Evolutionary conservation across 495 filamentous ascomycete species (phyloP), one percentile per base, ranked within the genome.

Genomic region (Amniculicola lignicola): DNA sequence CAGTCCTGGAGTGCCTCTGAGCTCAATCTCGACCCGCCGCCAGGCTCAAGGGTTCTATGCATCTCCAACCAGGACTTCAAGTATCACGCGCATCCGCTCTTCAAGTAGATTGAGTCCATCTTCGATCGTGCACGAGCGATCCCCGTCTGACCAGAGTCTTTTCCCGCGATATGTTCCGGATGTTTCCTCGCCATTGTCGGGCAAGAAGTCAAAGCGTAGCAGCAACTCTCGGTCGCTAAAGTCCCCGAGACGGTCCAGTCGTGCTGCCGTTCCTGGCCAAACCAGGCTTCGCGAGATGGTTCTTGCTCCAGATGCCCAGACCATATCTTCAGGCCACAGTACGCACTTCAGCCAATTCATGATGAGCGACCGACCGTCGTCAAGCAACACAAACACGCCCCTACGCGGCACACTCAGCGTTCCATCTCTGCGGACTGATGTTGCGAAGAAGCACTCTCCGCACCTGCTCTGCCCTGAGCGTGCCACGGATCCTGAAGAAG

Each of bases 1-100:
- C 54, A 71, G 67, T 35, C 70, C 63, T 14, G 63, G 63, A 23
- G 60, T 43, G n/a, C 19, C 16, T 4, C 51, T 37, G 12, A 49
- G 38, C 21, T 64, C 61, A 12, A 49, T n/a, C n/a, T n/a, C n/a
- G n/a, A n/a, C n/a, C n/a, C n/a, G n/a, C n/a, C n/a, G n/a, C n/a
- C n/a, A n/a, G n/a, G n/a, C n/a, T n/a, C n/a, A n/a, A n/a, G n/a
- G n/a, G n/a, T n/a, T n/a, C n/a, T n/a, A n/a, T n/a, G n/a, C n/a
- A n/a, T n/a, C n/a, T n/a, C n/a, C n/a, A n/a, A n/a, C n/a, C n/a
- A n/a, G n/a, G n/a, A n/a, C n/a, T n/a, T n/a, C n/a, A n/a, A n/a
- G n/a, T n/a, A n/a, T n/a, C n/a, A n/a, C n/a, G n/a, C n/a, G n/a
- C n/a, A n/a, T n/a, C n/a, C n/a, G n/a, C n/a, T n/a, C n/a, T n/a